Evolutionary conservation across 352 stramenopile genomes (phyloP), one percentile per base, ranked within the genome.

Genomic region (Phytophthora pseudosyringae): DNA sequence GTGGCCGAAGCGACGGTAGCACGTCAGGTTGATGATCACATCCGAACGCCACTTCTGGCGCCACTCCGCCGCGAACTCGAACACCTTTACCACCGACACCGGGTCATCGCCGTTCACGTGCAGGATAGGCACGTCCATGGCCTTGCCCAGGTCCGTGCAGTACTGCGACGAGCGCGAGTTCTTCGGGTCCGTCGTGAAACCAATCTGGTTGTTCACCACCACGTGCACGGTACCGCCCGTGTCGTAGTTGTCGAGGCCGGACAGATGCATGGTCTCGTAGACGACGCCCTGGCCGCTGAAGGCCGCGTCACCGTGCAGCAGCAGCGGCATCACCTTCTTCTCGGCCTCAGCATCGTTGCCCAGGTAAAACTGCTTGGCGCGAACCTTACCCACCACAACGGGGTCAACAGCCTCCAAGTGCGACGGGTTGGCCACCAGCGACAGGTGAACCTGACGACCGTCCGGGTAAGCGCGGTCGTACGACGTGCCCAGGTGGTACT

Each of bases 401-500:
- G 97, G 95, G 76, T 99, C 92, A 16, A 99, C 97, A 31, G 96
- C 97, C 74, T 99, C 97, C 39, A 99, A 84, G 73, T 99, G 97
- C 29, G 91, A 98, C 16, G 97, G 97, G 79, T 99, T 99, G 25
- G 97, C 95, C 32, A 99, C 87, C 28, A 99, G 85, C 71, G 87
- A 97, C 54, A 99, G 74, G 67, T 99, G 93, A 38, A 99, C 95
- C 38, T 89, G 81, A 44, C 91, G 78, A 49, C 95, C 97, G 76
- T 99, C 96, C 8, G 95, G 96, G 73, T 99, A 99, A 40, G 88
- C 90, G 50, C 97, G 89, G 69, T 98, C 90, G 82, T 98, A 99
- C 49, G 93, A 98, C 59, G 97, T 99, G 67, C 97, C 97, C 35
- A 99, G 71, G 75, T 99, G 97, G 75, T 99, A 99, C 89, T 99